A percentile compares a stretch with the other conserved stretches of the same genome.
These are phyloP conservation scores for Chalciporus sphaerocephalus DNA, from an alignment of 768 basidiomycete species.

Conservation along the genomic window DNA sequence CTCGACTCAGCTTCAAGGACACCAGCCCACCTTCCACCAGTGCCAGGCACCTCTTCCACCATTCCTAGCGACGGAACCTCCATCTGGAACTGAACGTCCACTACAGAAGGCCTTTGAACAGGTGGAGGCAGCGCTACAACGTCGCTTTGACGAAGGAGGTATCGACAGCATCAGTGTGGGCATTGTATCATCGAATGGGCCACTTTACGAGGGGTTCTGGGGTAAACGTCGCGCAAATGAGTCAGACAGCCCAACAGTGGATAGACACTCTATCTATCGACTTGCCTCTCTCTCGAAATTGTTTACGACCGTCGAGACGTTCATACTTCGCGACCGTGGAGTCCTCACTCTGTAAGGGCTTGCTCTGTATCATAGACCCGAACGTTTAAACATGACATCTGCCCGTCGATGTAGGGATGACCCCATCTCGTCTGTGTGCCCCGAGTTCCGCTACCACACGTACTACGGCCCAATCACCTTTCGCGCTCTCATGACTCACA, in stretches of 20 bases:
- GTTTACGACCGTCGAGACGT: constrained; percentile 45
- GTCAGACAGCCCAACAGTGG: constrained; percentile 26
- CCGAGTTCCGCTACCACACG: constrained; percentile 19
- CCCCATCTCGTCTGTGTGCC: constrained; percentile 34
- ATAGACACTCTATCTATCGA: constrained; percentile 47
- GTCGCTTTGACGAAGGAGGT: constrained; percentile 27
- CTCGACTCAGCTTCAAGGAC: background rate
- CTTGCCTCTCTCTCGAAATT: constrained; percentile 51
- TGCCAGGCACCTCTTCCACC: constrained; percentile 17
- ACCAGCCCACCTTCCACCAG: constrained; percentile 1
- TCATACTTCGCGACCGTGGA: constrained; percentile 46
- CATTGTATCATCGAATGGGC: constrained; percentile 42
- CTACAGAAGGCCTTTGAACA: constrained; percentile 6
- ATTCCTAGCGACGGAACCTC: constrained; percentile 10
- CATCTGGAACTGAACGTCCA: constrained; percentile 10
- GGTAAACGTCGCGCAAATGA: constrained; percentile 45
- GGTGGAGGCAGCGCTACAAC: constrained; percentile 8
- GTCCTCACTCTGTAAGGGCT: constrained; percentile 33
- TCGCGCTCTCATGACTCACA: constrained; percentile 41
- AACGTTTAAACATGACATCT: background rate
- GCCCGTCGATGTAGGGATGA: constrained; percentile 38
- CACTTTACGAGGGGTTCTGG: constrained; percentile 43
- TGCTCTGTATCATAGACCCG: too few relatives aligned
- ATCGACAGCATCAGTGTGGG: constrained; percentile 51
- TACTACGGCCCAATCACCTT: constrained; percentile 34